phyloP scores from a whole-genome alignment of 805 yeast genomes.

The Cyberlindnera mrakii region DNA sequence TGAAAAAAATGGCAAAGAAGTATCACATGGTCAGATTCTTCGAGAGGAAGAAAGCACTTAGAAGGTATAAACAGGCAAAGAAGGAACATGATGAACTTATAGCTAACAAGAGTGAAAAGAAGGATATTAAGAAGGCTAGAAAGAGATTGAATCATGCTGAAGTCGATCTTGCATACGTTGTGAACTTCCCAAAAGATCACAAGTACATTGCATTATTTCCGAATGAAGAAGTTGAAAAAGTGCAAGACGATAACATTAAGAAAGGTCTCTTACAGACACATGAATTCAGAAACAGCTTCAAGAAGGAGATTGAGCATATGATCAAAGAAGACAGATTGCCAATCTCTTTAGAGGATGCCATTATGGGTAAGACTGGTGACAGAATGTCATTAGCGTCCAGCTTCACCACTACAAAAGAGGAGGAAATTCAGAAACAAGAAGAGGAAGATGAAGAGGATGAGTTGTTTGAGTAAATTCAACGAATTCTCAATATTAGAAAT shows the following conservation, averaged over 20 bases:
- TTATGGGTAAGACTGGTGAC: conserved; percentile 28
- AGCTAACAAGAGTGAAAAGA: conserved; percentile 30
- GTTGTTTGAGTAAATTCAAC: conserved; percentile 19
- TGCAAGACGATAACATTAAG: conserved; percentile 21
- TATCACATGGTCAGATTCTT: conserved; percentile 93
- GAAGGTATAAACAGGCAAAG: conserved; percentile 50
- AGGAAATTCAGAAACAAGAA: conserved; percentile 19
- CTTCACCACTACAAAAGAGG: conserved; percentile 12
- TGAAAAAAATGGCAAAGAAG: conserved; percentile 53
- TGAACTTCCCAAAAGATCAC: conserved; percentile 69
- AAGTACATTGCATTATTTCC: conserved; percentile 81
- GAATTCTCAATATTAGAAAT: not conserved
- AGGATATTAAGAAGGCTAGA: conserved; percentile 39
- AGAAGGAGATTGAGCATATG: conserved; percentile 45
- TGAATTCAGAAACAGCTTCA: conserved; percentile 38
- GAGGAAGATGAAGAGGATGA: conserved; percentile 23
- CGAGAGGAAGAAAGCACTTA: conserved; percentile 78
- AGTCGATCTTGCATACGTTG: conserved; percentile 67
- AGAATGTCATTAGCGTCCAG: conserved; percentile 10
- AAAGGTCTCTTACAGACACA: conserved; percentile 37
- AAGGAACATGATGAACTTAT: conserved; percentile 26
- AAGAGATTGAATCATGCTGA: conserved; percentile 50
- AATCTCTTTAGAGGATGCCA: conserved; percentile 43
- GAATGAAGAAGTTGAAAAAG: conserved; percentile 29
- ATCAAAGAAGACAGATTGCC: conserved; percentile 51